Base-by-base conservation (phyloP, 805 yeast genomes). In the Metschnikowia vanudenii region DNA sequence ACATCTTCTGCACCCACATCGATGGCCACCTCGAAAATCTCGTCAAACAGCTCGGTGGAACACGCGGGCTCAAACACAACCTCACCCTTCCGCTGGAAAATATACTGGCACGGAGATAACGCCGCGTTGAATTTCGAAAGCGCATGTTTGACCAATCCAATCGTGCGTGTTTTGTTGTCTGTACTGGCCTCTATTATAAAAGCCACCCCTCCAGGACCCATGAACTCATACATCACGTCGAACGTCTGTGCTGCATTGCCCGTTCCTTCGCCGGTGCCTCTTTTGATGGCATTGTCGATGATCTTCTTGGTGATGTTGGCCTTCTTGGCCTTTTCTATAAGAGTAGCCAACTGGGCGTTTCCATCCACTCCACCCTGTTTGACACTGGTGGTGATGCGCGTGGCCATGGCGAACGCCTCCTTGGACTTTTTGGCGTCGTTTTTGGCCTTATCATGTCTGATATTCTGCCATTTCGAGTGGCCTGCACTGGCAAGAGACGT, bases 381-480 rank as follows among this genome's bases (percentile, higher is more conserved):
- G 1, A 88, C 92, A 38, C 94, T 85, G 35, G 86, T 74, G 13
- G 86, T 81, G 49, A 92, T 87, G 57, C 81, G 78, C 37, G 81
- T 78, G 5, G 97, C 85, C 59, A 86, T 73, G 55, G 82, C 80
- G 56, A 83, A 85, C 4, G 88, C 82, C 24, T 81, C 73, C 46
- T 81, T 78, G 49, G 88, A 84, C 63, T 80, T 83, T 48, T 78
- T 81, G 17, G 89, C 87, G 68, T 92, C 99, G 59, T 90, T 89
- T 52, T 88, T 88, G 45, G 96, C 96, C 67, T 92, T 92, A 62
- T 87, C 94, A 62, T 90, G 97, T 61, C 90, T 86, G 56, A 94
- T 92, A 39, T 87, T 88, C 36, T 95, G 88, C 99, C 99, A 92
- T 66, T 91, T 92, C 31, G 88, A 85, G 65, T 92, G 99, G 1